Percentiles rank a stretch among this genome's conserved stretches.
Conservation (phyloP, 768 basidiomycete species). For the Dacryopinax primogenitus region DNA sequence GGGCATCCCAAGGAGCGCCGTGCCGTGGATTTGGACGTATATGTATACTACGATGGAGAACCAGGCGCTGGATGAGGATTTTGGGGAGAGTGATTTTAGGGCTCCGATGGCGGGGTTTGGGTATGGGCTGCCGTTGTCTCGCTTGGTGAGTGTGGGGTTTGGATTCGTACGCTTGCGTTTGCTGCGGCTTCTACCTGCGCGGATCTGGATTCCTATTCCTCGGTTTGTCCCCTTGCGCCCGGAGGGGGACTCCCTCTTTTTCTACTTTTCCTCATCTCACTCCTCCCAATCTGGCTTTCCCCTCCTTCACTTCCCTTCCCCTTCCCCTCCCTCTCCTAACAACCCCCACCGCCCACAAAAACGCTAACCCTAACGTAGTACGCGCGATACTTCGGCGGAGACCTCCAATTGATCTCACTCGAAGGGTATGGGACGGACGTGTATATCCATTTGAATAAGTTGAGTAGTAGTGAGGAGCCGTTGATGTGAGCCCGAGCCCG, state of each 20-base stretch:
- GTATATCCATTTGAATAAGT: constrained; percentile 78
- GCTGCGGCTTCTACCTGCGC: not conserved
- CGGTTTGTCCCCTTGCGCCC: too few species aligned
- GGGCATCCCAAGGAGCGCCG: constrained; percentile 76
- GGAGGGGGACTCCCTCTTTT: too few species aligned
- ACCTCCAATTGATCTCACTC: constrained; percentile 90
- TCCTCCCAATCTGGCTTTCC: too few species aligned
- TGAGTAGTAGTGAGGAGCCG: constrained; percentile 72
- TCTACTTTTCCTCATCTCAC: too few species aligned
- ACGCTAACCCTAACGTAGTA: too few species aligned
- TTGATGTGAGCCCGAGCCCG: constrained; percentile 23
- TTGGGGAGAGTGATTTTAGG: constrained; percentile 68
- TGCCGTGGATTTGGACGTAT: constrained; percentile 96
- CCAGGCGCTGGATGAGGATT: constrained; percentile 51
- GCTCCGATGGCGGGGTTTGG: constrained; percentile 97
- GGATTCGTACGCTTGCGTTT: not conserved
- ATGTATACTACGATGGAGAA: constrained; percentile 83
- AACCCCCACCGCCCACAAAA: too few species aligned
- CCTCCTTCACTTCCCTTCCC: too few species aligned
- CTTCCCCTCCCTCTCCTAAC: too few species aligned
- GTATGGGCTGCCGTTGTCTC: constrained; percentile 82
- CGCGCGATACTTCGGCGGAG: constrained; percentile 89
- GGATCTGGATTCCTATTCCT: not conserved
- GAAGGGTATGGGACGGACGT: constrained; percentile 96
- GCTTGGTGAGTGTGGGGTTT: constrained; percentile 48